A percentile compares a stretch with the other conserved stretches of the same genome.
Evolutionary conservation across 768 basidiomycete genomes (phyloP).

Genomic region (Lactarius hengduanensis): DNA sequence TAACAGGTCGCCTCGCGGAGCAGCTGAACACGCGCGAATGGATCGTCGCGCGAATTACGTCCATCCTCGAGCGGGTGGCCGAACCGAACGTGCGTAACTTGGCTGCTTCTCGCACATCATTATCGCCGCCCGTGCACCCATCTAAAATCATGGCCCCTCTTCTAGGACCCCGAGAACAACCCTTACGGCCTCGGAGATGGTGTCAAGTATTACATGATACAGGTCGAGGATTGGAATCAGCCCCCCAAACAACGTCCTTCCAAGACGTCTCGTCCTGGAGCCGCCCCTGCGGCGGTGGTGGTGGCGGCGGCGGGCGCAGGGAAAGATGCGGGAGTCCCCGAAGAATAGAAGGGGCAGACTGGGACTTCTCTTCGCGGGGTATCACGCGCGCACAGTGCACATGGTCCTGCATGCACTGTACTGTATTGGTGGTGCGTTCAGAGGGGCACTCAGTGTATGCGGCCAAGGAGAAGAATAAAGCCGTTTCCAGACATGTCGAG

Average conservation of each 20-base stretch:
- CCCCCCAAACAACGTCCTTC: slow-evolving; percentile 59
- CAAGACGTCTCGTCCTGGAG: slow-evolving; percentile 37
- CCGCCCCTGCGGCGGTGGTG: not conserved
- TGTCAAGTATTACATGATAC: slow-evolving; percentile 88
- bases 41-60: slow-evolving; percentile 89
- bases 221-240: slow-evolving; percentile 90
- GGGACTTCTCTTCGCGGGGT: not conserved
- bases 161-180: slow-evolving; percentile 74
- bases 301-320: not conserved
- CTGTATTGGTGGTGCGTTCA: too few species aligned
- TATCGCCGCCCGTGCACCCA: too few species aligned
- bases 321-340: not conserved
- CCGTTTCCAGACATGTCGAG: not conserved
- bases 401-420: too few species aligned
- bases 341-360: not conserved
- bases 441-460: too few species aligned
- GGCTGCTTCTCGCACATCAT: not conserved
- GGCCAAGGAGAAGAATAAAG: not conserved
- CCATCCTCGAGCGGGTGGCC: slow-evolving; percentile 82
- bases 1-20: slow-evolving; percentile 78
- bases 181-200: slow-evolving; percentile 85
- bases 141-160: not conserved
- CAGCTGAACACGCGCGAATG: slow-evolving; percentile 89
- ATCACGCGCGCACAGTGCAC: too few species aligned
- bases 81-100: slow-evolving; percentile 60